phyloP scores from a whole-genome alignment of 148 eudicot species.

The Arctostaphylos glauca region DNA sequence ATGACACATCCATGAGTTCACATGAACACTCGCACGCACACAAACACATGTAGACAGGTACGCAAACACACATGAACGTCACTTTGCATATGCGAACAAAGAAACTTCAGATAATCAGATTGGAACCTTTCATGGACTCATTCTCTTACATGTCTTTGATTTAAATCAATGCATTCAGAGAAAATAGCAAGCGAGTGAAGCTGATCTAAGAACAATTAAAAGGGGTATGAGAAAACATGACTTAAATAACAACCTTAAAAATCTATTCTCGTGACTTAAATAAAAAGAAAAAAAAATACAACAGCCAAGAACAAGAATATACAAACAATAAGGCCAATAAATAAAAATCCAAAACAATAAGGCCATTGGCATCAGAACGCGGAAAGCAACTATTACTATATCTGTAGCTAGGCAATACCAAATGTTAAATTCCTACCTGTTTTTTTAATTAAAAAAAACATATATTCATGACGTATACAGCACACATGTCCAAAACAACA shows the following conservation, averaged over 20 bases:
- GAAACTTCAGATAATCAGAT: not conserved
- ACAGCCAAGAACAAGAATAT: slow-evolving; percentile 2
- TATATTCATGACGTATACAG: slow-evolving; percentile 3
- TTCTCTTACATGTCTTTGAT: not conserved
- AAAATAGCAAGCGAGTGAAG: not conserved
- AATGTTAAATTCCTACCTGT: slow-evolving; percentile 7
- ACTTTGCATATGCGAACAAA: not conserved
- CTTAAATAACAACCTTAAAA: not conserved
- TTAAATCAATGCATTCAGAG: not conserved
- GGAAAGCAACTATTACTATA: slow-evolving; percentile 23
- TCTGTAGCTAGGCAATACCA: slow-evolving; percentile 8
- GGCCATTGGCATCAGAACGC: slow-evolving; percentile 23
- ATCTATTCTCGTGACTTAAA: not conserved
- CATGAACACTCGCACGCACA: not conserved
- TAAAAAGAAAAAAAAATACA: not conserved
- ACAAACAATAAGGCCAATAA: slow-evolving; percentile 13
- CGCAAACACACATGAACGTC: not conserved
- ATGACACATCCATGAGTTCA: not conserved
- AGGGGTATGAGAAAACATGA: not conserved
- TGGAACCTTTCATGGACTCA: not conserved
- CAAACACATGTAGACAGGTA: not conserved
- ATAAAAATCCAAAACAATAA: slow-evolving; percentile 14
- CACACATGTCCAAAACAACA: slow-evolving; percentile 4
- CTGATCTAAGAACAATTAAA: not conserved
- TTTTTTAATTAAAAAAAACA: not conserved